These are phyloP conservation scores for Candida frijolesensis DNA, from an alignment of 1,139 yeast genomes.

Conservation along the genomic window DNA sequence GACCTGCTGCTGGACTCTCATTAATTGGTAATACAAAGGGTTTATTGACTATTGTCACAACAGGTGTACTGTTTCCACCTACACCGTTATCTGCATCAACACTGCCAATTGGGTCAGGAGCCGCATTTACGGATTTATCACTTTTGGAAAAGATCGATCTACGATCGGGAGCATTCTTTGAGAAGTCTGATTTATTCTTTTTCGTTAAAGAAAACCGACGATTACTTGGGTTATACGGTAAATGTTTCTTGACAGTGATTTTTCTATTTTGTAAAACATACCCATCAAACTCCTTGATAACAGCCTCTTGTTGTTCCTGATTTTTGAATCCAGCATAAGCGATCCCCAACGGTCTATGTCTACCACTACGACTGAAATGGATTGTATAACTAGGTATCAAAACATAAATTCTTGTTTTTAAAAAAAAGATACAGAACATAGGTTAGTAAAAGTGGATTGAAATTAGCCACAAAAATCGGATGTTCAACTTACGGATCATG, in stretches of 20 bases:
- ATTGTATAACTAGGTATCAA: slow-evolving; percentile 58
- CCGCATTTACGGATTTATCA: background rate
- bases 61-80: background rate
- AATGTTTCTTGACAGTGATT: slow-evolving; percentile 38
- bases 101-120: too few species aligned
- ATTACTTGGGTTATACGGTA: slow-evolving; percentile 38
- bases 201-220: slow-evolving; percentile 9
- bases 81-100: background rate
- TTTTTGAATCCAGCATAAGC: slow-evolving; percentile 66
- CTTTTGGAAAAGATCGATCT: background rate
- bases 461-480: background rate
- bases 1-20: slow-evolving; percentile 1
- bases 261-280: slow-evolving; percentile 39
- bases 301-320: slow-evolving; percentile 51
- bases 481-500: slow-evolving; percentile 39
- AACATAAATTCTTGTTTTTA: slow-evolving; percentile 37
- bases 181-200: background rate
- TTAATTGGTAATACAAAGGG: slow-evolving; percentile 1
- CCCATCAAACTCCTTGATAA: slow-evolving; percentile 44
- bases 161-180: background rate
- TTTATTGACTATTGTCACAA: background rate
- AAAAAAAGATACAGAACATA: background rate
- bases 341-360: slow-evolving; percentile 56
- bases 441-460: background rate
- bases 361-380: slow-evolving; percentile 41